Conservation (phyloP, 352 stramenopile genomes). For the Blastocystis sp. region DNA sequence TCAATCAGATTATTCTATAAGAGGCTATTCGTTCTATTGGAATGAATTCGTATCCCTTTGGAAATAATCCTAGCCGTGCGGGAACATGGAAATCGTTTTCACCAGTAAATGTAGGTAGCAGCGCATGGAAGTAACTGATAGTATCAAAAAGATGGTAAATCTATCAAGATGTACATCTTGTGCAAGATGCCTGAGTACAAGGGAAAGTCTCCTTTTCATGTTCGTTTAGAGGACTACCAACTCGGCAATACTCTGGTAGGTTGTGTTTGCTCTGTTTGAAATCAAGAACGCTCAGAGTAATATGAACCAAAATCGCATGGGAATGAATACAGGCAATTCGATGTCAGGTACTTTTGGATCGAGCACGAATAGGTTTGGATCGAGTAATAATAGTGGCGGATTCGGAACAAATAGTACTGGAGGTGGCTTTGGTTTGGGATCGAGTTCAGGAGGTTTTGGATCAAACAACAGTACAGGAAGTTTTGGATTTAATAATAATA, state of each 20-base stretch:
- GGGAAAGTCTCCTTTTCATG: neutral
- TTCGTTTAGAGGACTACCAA: conserved; percentile 52
- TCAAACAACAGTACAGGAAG: neutral
- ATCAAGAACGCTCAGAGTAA: neutral
- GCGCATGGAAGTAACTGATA: neutral
- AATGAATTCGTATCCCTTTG: too few relatives aligned
- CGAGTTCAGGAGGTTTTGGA: neutral
- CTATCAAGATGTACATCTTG: conserved; percentile 24
- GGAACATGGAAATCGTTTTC: conserved; percentile 43
- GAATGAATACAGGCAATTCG: neutral
- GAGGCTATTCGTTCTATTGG: too few relatives aligned
- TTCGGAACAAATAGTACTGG: neutral
- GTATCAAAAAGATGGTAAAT: neutral
- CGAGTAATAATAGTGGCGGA: neutral
- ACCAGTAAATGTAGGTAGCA: neutral
- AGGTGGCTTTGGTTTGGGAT: neutral
- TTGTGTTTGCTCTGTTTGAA: neutral
- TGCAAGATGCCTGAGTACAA: conserved; percentile 12
- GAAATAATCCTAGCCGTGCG: neutral
- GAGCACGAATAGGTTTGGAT: neutral
- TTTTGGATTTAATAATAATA: neutral
- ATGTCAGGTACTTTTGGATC: neutral
- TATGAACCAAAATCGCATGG: neutral
- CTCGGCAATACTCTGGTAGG: neutral
- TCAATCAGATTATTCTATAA: too few relatives aligned